These are phyloP conservation scores for Neofusicoccum umdonicola DNA, from an alignment of 2,329 filamentous ascomycete species.

Conservation along the genomic window DNA sequence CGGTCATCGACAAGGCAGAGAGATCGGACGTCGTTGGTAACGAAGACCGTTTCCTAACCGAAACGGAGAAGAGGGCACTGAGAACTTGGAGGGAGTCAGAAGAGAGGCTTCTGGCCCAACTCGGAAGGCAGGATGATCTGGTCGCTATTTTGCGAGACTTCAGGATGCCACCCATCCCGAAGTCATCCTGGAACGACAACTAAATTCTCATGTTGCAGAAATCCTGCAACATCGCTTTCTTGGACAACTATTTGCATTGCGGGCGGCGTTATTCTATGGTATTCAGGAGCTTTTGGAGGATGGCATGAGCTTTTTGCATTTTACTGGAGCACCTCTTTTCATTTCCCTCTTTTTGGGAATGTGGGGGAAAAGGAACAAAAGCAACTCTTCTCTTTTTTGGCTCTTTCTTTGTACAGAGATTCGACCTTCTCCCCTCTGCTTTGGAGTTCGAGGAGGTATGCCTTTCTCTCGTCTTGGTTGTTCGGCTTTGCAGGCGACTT, in stretches of 20 bases:
- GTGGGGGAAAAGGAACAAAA: neutral
- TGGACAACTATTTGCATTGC: constrained; percentile 13
- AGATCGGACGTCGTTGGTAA: constrained; percentile 82
- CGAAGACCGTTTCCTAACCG: constrained; percentile 75
- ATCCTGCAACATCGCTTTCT: neutral
- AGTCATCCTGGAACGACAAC: neutral
- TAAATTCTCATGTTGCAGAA: neutral
- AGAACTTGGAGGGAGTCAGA: constrained; percentile 62
- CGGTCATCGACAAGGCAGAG: constrained; percentile 76
- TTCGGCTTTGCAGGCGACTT: constrained; percentile 13
- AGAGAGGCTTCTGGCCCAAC: constrained; percentile 73
- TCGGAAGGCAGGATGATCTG: constrained; percentile 79
- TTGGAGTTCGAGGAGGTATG: neutral
- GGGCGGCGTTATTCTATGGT: constrained; percentile 6
- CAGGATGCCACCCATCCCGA: constrained; percentile 13
- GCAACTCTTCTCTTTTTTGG: neutral
- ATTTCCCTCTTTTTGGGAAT: neutral
- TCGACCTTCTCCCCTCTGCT: neutral
- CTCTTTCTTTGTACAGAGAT: constrained; percentile 7
- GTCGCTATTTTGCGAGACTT: constrained; percentile 77
- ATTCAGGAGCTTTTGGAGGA: neutral
- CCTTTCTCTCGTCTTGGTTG: constrained; percentile 11
- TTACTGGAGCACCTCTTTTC: neutral
- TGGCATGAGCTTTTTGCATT: neutral
- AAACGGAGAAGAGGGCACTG: constrained; percentile 68